Base-by-base conservation (phyloP, 805 yeast genomes). In the Candida mattraensis region DNA sequence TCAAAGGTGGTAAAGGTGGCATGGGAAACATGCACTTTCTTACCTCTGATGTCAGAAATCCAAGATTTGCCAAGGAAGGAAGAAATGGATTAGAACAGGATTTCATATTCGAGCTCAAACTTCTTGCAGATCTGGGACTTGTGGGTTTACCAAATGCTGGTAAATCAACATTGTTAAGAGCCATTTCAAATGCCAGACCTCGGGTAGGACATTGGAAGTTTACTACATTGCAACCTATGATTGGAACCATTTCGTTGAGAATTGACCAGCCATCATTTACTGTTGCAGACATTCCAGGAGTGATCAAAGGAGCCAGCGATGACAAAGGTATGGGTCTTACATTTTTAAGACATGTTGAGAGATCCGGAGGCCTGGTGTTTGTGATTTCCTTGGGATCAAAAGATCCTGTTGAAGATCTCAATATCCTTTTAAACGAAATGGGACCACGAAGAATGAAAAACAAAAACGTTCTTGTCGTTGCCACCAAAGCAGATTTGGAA, bases 91-190 rank as follows among this genome's bases (percentile, higher is more conserved):
- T 87, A 3, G 80, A 77, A 23, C 74, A 76, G 13, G 66, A 69
- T 37, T 87, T 93, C 44, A 61, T 87, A 38, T 76, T 93, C 45
- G 99, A 93, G 61, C 66, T 93, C 45, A 88, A 87, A 56, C 69
- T 88, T 24, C 70, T 93, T 38, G 99, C 99, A 0, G 98, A 93
- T 60, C 64, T 91, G 39, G 99, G 98, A 0, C 66, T 93, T 5
- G 96, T 93, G 15, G 99, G 99, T 0, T 67, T 93, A 13, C 99
- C 99, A 1, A 93, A 93, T 60, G 96, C 98, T 3, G 99, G 99
- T 1, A 93, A 93, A 56, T 87, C 96, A 3, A 87, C 97, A 0
- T 68, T 93, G 19, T 63, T 93, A 28, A 67, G 94, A 37, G 88
- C 94, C 7, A 87, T 93, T 11, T 86, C 96, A 0, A 77, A 79